Evolutionary conservation across 305 asterid genomes (phyloP).

Genomic region (Fraxinus nigra): DNA sequence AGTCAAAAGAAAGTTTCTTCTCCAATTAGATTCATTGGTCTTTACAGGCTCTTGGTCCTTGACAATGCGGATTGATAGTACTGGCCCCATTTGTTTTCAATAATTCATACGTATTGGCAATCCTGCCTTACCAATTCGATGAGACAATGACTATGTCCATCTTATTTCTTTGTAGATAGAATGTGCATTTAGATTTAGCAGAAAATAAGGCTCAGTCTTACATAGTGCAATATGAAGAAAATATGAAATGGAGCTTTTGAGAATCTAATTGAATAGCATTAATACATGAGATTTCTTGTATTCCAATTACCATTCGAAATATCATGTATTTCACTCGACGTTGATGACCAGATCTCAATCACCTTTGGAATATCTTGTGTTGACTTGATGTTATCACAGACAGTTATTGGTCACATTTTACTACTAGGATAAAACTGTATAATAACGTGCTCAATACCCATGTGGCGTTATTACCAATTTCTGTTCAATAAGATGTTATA

Average conservation of each 20-base stretch:
- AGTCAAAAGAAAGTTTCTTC: background rate
- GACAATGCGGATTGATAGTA: background rate
- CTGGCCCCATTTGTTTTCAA: background rate
- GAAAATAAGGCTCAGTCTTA: background rate
- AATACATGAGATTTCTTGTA: background rate
- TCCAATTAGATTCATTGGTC: background rate
- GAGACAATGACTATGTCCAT: background rate
- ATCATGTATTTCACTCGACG: background rate
- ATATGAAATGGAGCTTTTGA: background rate
- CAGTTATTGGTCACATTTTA: background rate
- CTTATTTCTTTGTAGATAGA: background rate
- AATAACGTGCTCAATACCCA: background rate
- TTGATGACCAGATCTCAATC: conserved; percentile 1
- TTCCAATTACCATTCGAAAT: background rate
- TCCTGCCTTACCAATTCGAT: background rate
- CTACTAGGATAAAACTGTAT: conserved; percentile 1
- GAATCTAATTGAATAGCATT: background rate
- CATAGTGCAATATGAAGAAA: background rate
- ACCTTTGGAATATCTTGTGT: background rate
- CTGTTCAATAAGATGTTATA: too few relatives aligned
- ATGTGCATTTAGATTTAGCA: background rate
- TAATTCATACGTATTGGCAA: background rate
- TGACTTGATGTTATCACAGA: conserved; percentile 9
- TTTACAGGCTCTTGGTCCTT: background rate
- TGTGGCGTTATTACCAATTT: too few relatives aligned